phyloP scores from a whole-genome alignment of 257 asterid genomes.

The Solanum bukasovii region DNA sequence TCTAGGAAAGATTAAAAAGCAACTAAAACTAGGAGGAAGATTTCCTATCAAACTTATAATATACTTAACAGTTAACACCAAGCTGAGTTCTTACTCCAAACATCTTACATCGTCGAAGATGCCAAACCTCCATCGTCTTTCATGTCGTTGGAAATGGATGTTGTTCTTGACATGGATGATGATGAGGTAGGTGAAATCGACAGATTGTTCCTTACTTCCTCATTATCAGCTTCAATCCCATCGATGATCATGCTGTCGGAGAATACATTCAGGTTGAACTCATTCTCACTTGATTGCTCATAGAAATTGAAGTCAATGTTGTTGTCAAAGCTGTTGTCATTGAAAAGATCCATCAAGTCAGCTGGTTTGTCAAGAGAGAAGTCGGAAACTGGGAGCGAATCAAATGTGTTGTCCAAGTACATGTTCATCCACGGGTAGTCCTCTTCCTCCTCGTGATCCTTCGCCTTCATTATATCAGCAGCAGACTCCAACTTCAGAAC shows the following conservation, averaged over 20 bases:
- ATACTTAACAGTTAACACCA: neutral
- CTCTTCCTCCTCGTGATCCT: conserved; percentile 32
- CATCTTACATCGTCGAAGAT: neutral
- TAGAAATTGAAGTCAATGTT: conserved; percentile 47
- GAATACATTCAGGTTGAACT: conserved; percentile 17
- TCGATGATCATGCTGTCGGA: conserved; percentile 11
- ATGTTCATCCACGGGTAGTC: conserved; percentile 60
- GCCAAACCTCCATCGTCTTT: conserved; percentile 1
- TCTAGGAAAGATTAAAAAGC: neutral
- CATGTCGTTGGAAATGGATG: conserved; percentile 8
- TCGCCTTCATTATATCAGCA: conserved; percentile 2
- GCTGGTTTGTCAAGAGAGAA: conserved; percentile 31
- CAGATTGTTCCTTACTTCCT: conserved; percentile 11
- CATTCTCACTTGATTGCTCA: conserved; percentile 14
- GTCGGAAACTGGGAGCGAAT: conserved; percentile 30
- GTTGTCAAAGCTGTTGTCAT: conserved; percentile 44
- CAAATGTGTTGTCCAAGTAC: conserved; percentile 38
- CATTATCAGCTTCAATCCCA: neutral
- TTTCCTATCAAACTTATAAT: neutral
- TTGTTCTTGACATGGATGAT: conserved; percentile 22
- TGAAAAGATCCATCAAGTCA: conserved; percentile 36
- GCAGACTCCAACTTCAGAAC: conserved; percentile 11
- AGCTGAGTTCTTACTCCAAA: neutral
- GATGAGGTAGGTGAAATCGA: conserved; percentile 24
- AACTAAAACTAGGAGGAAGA: neutral